phyloP scores from a whole-genome alignment of 2,329 filamentous ascomycete genomes.

The Fusarium lateritium region DNA sequence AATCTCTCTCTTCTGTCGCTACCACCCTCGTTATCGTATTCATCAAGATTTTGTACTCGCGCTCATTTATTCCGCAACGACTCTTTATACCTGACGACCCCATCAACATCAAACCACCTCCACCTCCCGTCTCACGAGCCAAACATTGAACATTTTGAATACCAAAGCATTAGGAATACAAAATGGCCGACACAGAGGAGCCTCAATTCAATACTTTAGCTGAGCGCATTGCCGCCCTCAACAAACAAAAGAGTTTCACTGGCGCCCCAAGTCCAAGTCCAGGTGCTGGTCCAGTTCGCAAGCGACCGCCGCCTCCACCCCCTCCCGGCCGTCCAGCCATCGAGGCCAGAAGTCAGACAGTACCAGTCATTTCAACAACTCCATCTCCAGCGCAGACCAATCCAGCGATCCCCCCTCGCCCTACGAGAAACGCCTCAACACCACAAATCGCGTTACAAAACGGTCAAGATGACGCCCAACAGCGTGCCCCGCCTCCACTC shows the following conservation, averaged over 20 bases:
- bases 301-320: constrained; percentile 53
- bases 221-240: constrained; percentile 75
- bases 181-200: constrained; percentile 74
- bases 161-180: constrained; percentile 4
- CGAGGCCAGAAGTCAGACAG: constrained; percentile 55
- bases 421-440: constrained; percentile 34
- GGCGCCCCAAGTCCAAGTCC: constrained; percentile 57
- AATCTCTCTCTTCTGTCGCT: constrained; percentile 25
- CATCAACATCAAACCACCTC: constrained; percentile 7
- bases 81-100: constrained; percentile 6
- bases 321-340: constrained; percentile 61
- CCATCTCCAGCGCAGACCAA: constrained; percentile 32
- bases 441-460: constrained; percentile 20
- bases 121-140: constrained; percentile 4
- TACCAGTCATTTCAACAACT: constrained; percentile 54
- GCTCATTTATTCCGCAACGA: background rate
- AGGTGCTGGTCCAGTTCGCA: constrained; percentile 61
- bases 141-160: background rate
- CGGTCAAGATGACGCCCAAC: constrained; percentile 34
- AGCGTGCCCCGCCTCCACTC: constrained; percentile 54
- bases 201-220: constrained; percentile 73
- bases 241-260: constrained; percentile 72
- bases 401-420: constrained; percentile 42
- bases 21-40: background rate
- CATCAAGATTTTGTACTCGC: constrained; percentile 2